Evolutionary conservation across 2,329 filamentous ascomycete genomes (phyloP), one percentile per base, ranked within the genome.

Genomic region (Teratosphaeria zuluensis): DNA sequence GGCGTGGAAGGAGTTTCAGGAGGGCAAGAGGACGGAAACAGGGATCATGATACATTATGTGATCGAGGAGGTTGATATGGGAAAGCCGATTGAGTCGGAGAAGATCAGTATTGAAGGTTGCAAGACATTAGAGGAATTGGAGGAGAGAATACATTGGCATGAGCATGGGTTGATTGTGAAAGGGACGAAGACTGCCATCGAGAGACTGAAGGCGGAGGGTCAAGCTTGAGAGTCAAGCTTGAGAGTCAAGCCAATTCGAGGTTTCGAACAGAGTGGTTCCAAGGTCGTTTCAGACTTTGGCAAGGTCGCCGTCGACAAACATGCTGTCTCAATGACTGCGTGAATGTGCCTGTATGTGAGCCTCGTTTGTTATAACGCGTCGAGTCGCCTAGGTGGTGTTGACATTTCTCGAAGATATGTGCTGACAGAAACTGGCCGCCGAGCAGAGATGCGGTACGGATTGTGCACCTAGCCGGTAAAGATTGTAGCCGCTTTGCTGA

Each of bases 21-120:
- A 81, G 63, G 81, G 90, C 9, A 82, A 85, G 66, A 80, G 88
- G 64, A 81, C 81, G 63, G 81, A 80, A 63, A 91, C 84, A 0
- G 91, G 92, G 0, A 86, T 95, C 57, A 96, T 95, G 92, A 84
- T 90, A 16, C 91, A 96, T 75, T 87, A 92, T 73, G 90, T 95
- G 16, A 79, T 80, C 66, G 70, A 70, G 8, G 84, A 92, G 71
- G 90, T 96, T 57, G 91, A 96, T 75, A 82, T 87, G 68, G 91
- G 91, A 2, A 78, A 82, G 63, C 86, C 89, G 9, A 87, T 95
- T 65, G 68, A 92, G 61, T 81, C 86, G 1, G 73, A 80, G 63
- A 86, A 92, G 73, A 83, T 96, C 28, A 84, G 81, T 64, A 80
- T 81, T 60, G 77, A 75, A 0, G 78, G 82, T 54, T 74, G 72